Evolutionary conservation across 495 filamentous ascomycete genomes (phyloP).

Genomic region (Tuber aestivum): DNA sequence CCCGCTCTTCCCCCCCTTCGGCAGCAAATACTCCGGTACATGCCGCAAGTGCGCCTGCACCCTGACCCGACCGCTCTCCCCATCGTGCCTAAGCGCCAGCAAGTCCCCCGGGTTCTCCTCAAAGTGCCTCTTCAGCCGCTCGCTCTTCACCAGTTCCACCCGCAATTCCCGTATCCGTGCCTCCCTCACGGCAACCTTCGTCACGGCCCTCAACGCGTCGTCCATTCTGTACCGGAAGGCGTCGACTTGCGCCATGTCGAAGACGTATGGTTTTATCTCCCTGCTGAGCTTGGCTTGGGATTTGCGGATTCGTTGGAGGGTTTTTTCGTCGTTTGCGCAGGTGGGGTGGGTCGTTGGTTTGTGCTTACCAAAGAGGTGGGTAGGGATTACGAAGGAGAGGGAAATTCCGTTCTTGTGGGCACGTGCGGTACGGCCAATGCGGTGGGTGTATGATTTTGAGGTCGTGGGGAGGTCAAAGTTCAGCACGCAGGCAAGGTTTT

Average conservation of each 20-base stretch:
- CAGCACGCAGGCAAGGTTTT: slow-evolving; percentile 85
- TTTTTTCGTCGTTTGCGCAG: slow-evolving; percentile 73
- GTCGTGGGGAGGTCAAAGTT: slow-evolving; percentile 92
- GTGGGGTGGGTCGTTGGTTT: slow-evolving; percentile 70
- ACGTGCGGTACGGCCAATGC: slow-evolving; percentile 87
- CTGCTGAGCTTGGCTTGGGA: slow-evolving; percentile 67
- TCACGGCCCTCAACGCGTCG: slow-evolving; percentile 78
- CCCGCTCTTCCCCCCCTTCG: slow-evolving; percentile 61
- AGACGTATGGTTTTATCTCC: slow-evolving; percentile 78
- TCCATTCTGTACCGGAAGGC: slow-evolving; percentile 91
- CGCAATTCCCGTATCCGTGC: slow-evolving; percentile 79
- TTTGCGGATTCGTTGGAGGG: slow-evolving; percentile 65
- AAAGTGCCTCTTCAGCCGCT: slow-evolving; percentile 90
- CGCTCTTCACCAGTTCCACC: slow-evolving; percentile 81
- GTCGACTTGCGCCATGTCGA: slow-evolving; percentile 89
- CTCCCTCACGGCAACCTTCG: slow-evolving; percentile 76
- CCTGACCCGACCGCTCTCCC: slow-evolving; percentile 69
- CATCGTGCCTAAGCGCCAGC: slow-evolving; percentile 81
- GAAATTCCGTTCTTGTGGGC: slow-evolving; percentile 89
- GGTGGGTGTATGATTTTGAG: slow-evolving; percentile 89
- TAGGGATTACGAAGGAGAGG: slow-evolving; percentile 84
- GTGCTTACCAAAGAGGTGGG: slow-evolving; percentile 75
- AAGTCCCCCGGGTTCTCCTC: slow-evolving; percentile 93
- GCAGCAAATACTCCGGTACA: slow-evolving; percentile 90
- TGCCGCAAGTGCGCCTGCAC: slow-evolving; percentile 88